phyloP scores from a whole-genome alignment of 1,139 yeast species.

The Taiozyma sp. region DNA sequence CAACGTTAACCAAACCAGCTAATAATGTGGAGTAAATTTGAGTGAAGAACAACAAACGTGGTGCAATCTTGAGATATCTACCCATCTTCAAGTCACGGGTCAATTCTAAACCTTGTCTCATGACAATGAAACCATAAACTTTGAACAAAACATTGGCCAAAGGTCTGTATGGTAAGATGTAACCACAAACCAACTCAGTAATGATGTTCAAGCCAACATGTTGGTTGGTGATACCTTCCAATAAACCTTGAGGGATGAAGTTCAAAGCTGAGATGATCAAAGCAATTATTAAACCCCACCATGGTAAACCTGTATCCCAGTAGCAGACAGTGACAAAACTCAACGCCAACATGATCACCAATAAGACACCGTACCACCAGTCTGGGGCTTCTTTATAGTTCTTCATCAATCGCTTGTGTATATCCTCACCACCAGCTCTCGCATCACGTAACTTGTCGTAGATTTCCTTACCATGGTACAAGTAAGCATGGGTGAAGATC shows the following conservation, averaged over 20 bases:
- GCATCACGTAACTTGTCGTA: slow-evolving; percentile 26
- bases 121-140: slow-evolving; percentile 42
- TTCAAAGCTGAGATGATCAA: slow-evolving; percentile 28
- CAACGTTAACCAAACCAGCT: slow-evolving; percentile 36
- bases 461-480: slow-evolving; percentile 38
- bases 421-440: slow-evolving; percentile 34
- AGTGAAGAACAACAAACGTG: slow-evolving; percentile 39
- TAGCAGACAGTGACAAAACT: slow-evolving; percentile 29
- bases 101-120: slow-evolving; percentile 47
- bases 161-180: slow-evolving; percentile 32
- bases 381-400: slow-evolving; percentile 36
- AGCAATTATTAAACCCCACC: slow-evolving; percentile 35
- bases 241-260: slow-evolving; percentile 34
- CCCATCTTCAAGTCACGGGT: slow-evolving; percentile 53
- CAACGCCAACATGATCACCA: slow-evolving; percentile 29
- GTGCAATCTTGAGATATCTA: slow-evolving; percentile 49
- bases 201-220: slow-evolving; percentile 37
- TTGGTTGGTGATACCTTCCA: slow-evolving; percentile 36
- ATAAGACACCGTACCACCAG: slow-evolving; percentile 36
- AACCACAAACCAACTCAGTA: slow-evolving; percentile 33
- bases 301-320: slow-evolving; percentile 32
- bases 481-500: slow-evolving; percentile 32
- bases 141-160: slow-evolving; percentile 33
- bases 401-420: slow-evolving; percentile 33
- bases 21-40: slow-evolving; percentile 41